Evolutionary conservation across 1,284 basidiomycete genomes (phyloP).

Genomic region (Cystobasidium sp.): DNA sequence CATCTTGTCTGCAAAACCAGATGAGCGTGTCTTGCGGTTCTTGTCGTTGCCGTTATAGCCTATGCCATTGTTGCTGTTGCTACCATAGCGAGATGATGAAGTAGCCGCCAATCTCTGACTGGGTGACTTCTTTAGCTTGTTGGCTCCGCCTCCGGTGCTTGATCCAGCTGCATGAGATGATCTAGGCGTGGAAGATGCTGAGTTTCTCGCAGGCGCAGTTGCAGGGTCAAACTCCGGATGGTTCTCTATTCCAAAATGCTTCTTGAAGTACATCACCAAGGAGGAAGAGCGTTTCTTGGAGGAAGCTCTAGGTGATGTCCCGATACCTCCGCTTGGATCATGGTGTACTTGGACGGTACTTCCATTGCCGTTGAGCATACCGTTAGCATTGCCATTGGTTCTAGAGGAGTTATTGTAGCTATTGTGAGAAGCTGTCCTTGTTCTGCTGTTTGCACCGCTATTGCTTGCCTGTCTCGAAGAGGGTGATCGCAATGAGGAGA

Average conservation of each 20-base stretch:
- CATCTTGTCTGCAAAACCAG: conserved; percentile 39
- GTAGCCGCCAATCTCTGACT: conserved; percentile 5
- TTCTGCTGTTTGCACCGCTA: background rate
- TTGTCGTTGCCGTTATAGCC: background rate
- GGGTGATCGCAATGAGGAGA: conserved; percentile 25
- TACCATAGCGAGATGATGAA: background rate
- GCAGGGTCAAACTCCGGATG: conserved; percentile 14
- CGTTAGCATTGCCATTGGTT: background rate
- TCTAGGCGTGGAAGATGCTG: background rate
- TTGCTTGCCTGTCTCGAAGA: conserved; percentile 12
- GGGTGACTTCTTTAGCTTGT: conserved; percentile 14
- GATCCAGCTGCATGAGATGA: background rate
- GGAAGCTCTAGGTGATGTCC: conserved; percentile 7
- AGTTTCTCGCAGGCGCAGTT: background rate
- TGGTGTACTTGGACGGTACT: conserved; percentile 8
- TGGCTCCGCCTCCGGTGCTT: background rate
- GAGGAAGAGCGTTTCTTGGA: conserved; percentile 5
- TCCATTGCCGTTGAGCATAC: background rate
- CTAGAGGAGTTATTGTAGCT: background rate
- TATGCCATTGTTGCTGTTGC: background rate
- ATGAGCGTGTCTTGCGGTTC: conserved; percentile 19
- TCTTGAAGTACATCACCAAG: conserved; percentile 29
- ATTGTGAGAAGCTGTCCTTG: background rate
- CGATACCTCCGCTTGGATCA: conserved; percentile 17
- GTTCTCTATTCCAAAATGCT: conserved; percentile 23